These are phyloP conservation scores for Sisymbrium altissimum DNA, from an alignment of 345 rosid genomes.

Conservation along the genomic window DNA sequence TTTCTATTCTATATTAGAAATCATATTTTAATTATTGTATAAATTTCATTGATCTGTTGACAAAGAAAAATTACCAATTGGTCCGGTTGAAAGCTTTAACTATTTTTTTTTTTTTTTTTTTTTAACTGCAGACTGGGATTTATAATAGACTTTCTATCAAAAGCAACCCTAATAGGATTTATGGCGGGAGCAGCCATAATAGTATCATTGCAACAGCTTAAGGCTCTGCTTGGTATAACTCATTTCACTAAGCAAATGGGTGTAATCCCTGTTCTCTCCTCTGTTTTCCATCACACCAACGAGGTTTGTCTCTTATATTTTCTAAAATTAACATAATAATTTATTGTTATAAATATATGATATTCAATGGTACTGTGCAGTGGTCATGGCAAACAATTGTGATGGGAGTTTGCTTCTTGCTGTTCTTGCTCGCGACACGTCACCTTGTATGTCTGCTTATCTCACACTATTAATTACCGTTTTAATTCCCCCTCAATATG, in stretches of 20 bases:
- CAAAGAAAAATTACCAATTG: neutral
- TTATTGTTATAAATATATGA: neutral
- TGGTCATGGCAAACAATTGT: slow-evolving; percentile 97
- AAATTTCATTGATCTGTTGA: neutral
- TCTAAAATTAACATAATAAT: neutral
- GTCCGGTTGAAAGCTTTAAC: neutral
- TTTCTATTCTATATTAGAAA: neutral
- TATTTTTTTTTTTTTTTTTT: neutral
- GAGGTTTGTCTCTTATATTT: slow-evolving; percentile 52
- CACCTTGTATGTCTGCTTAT: slow-evolving; percentile 58
- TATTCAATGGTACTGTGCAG: slow-evolving; percentile 38
- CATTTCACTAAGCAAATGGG: slow-evolving; percentile 87
- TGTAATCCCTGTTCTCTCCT: slow-evolving; percentile 72
- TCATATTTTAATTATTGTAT: neutral
- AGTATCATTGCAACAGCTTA: slow-evolving; percentile 91
- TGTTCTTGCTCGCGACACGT: slow-evolving; percentile 63
- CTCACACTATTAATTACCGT: neutral
- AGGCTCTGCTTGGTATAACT: slow-evolving; percentile 85
- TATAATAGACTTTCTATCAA: slow-evolving; percentile 85
- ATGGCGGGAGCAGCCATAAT: slow-evolving; percentile 98
- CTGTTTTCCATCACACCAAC: slow-evolving; percentile 63
- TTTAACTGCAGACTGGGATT: slow-evolving; percentile 66
- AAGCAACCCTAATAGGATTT: slow-evolving; percentile 86
- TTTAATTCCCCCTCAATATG: neutral
- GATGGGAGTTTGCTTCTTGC: slow-evolving; percentile 82